Evolutionary conservation across 306 rosid species (phyloP).

Genomic region (Cajanus cajan): DNA sequence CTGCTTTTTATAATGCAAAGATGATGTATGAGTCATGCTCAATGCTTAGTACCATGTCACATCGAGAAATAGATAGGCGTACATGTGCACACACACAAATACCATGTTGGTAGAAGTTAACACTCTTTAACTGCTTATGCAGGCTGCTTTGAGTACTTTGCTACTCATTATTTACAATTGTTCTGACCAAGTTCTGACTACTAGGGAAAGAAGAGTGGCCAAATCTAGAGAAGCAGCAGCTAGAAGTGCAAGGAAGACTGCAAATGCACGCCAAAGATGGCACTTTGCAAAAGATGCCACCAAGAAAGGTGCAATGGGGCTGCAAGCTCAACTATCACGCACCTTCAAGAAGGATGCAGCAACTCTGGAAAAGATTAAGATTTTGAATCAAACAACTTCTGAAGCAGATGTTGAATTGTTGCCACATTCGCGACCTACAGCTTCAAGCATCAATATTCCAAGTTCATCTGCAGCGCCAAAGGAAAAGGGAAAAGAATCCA

Average conservation of each 20-base stretch:
- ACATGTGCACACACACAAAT: neutral
- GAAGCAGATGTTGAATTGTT: slow-evolving; percentile 42
- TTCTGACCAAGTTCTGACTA: slow-evolving; percentile 90
- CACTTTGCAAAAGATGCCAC: slow-evolving; percentile 76
- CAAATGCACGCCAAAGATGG: slow-evolving; percentile 84
- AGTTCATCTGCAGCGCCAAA: slow-evolving; percentile 41
- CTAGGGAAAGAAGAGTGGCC: slow-evolving; percentile 80
- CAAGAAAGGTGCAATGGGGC: slow-evolving; percentile 72
- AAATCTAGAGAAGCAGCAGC: slow-evolving; percentile 93
- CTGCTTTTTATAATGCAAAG: neutral
- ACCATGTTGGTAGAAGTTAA: slow-evolving; percentile 34
- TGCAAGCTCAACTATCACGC: slow-evolving; percentile 80
- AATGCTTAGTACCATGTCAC: slow-evolving; percentile 12
- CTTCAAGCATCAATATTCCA: slow-evolving; percentile 39
- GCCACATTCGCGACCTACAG: slow-evolving; percentile 32
- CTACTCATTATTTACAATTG: slow-evolving; percentile 95
- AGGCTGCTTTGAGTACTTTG: slow-evolving; percentile 89
- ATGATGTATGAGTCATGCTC: neutral
- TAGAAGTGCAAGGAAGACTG: slow-evolving; percentile 68
- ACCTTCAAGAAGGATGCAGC: slow-evolving; percentile 52
- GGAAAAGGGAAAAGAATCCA: slow-evolving; percentile 44
- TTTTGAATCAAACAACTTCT: slow-evolving; percentile 45
- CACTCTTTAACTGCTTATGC: slow-evolving; percentile 58
- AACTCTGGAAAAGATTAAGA: slow-evolving; percentile 48
- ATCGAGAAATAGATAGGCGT: neutral